phyloP scores from a whole-genome alignment of 2,329 filamentous ascomycete genomes.

The Fusarium sp. region DNA sequence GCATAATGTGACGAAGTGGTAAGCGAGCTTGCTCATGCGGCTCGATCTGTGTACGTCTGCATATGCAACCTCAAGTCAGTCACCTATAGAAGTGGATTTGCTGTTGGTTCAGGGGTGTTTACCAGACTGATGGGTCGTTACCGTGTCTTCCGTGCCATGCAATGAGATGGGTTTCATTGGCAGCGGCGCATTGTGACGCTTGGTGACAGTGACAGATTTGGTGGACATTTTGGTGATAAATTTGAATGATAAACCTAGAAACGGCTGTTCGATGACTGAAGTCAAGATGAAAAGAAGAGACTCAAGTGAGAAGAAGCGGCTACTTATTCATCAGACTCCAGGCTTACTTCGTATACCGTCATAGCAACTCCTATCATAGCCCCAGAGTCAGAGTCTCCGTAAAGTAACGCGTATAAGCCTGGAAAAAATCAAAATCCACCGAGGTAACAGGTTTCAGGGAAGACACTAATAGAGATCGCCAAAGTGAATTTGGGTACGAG shows the following conservation, averaged over 20 bases:
- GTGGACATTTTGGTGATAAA: conserved; percentile 12
- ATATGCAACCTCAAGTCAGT: conserved; percentile 30
- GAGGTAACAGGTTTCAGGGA: conserved; percentile 18
- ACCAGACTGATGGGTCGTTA: conserved; percentile 31
- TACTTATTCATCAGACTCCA: conserved; percentile 19
- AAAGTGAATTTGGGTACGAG: background rate
- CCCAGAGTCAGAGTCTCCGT: background rate
- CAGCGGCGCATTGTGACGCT: conserved; percentile 6
- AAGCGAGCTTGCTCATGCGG: conserved; percentile 26
- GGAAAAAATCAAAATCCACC: conserved; percentile 8
- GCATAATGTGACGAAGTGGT: conserved; percentile 33
- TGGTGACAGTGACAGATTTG: conserved; percentile 21
- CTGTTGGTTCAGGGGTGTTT: conserved; percentile 25
- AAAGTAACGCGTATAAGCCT: conserved; percentile 4
- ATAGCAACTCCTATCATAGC: background rate
- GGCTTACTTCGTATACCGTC: conserved; percentile 6
- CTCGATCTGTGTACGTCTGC: conserved; percentile 8
- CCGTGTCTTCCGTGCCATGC: background rate
- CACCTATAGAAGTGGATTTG: conserved; percentile 10
- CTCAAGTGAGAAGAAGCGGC: conserved; percentile 3
- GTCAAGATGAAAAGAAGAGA: background rate
- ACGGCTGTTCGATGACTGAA: background rate
- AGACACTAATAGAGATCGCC: conserved; percentile 18
- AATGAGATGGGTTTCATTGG: conserved; percentile 5
- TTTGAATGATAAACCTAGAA: background rate